A percentile compares a stretch with the other conserved stretches of the same genome.
These are phyloP conservation scores for Fusarium setosum DNA, from an alignment of 2,329 filamentous ascomycete species.

Conservation along the genomic window DNA sequence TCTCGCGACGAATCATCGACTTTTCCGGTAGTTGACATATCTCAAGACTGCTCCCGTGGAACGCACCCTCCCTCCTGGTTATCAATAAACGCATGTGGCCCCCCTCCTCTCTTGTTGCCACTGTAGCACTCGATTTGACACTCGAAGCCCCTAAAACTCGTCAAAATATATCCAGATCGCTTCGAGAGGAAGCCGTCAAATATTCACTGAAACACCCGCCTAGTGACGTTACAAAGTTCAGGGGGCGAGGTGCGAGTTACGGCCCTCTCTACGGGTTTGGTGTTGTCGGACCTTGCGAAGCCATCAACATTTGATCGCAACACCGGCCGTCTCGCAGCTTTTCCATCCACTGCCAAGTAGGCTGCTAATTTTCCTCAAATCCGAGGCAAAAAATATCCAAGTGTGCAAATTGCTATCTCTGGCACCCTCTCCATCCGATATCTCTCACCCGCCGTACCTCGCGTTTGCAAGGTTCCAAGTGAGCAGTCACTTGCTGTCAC, in stretches of 20 bases:
- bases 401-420: neutral
- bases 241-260: slow-evolving; percentile 20
- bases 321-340: too few relatives aligned
- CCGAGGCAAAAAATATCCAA: neutral
- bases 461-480: neutral
- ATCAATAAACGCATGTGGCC: slow-evolving; percentile 4
- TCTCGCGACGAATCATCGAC: neutral
- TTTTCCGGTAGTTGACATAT: slow-evolving; percentile 10
- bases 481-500: slow-evolving; percentile 16
- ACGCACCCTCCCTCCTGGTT: slow-evolving; percentile 4
- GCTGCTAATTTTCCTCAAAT: neutral
- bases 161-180: neutral
- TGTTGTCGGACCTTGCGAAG: slow-evolving; percentile 23
- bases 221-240: slow-evolving; percentile 18
- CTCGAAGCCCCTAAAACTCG: neutral
- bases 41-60: too few relatives aligned
- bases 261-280: slow-evolving; percentile 13
- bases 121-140: neutral
- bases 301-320: slow-evolving; percentile 1
- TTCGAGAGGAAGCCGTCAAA: neutral
- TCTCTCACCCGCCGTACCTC: neutral
- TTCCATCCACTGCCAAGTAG: neutral
- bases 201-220: neutral
- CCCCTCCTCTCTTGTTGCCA: slow-evolving; percentile 9
- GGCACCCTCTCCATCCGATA: neutral